A percentile compares a stretch with the other conserved stretches of the same genome.
These are phyloP conservation scores for Citrus sinensis DNA, from an alignment of 345 rosid genomes.

Conservation along the genomic window DVS_A1.0 CM039163.1:49838001-49838500, in stretches of 20 bases:
- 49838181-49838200: background rate
- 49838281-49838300: too few species aligned
- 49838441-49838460: background rate
- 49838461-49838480: background rate
- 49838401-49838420: background rate
- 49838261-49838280: too few species aligned
- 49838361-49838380: background rate
- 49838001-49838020: accelerated
- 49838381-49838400: too few species aligned
- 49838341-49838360: background rate
- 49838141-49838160: too few species aligned
- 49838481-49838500: too few species aligned
- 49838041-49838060: accelerated
- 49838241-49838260: too few species aligned
- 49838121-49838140: background rate
- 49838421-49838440: background rate
- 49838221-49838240: too few species aligned
- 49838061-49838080: accelerated
- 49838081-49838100: accelerated
- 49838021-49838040: accelerated
- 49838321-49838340: too few species aligned
- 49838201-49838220: too few species aligned
- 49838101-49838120: accelerated
- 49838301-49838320: too few species aligned
- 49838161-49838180: too few species aligned